Base-by-base conservation (phyloP, 768 basidiomycete species). In the Agaricus sinodeliciosus region DNA sequence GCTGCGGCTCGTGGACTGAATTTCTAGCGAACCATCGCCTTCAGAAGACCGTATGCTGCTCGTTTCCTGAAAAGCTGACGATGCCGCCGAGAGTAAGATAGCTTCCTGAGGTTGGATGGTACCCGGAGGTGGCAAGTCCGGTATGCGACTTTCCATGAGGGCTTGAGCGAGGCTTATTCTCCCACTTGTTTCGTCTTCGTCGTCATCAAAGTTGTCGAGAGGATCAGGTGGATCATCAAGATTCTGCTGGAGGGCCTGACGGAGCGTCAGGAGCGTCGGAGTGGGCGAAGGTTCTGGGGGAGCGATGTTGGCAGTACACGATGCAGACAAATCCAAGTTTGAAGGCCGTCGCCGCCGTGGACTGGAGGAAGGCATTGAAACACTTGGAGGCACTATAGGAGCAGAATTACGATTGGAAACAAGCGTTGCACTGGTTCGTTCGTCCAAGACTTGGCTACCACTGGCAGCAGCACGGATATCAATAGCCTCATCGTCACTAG, bases 401-500 rank as follows among this genome's bases (percentile, higher is more conserved):
- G 61, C 62, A 9, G 64, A 52, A 37, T 66, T 56, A 27, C 63
- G 58, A 51, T 59, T 67, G 12, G 67, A 67, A 7, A 72, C 67
- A 37, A 71, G 66, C 2, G 72, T 72, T 9, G 79, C 73, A 62
- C 90, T 91, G 0, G 90, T 93, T 25, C 90, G 80, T 65, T 93
- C 90, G 60, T 93, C 90, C 46, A 92, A 64, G 12, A 84, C 83
- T 62, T 85, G 86, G 59, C 87, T 85, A 7, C 90, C 90, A 55
- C 87, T 88, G 12, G 87, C 75, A 15, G 90, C 89, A 0, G 90
- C 86, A 28, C 91, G 79, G 39, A 88, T 70, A 60, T 90, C 82
- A 49, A 93, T 89, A 12, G 89, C 90, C 65, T 93, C 90, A 50
- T 93, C 90, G 57, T 93, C 90, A 59, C 89, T 91, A 4, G 79